Conservation (phyloP, 371 early-diverging fungal species). For the Mucor racemosus region DNA sequence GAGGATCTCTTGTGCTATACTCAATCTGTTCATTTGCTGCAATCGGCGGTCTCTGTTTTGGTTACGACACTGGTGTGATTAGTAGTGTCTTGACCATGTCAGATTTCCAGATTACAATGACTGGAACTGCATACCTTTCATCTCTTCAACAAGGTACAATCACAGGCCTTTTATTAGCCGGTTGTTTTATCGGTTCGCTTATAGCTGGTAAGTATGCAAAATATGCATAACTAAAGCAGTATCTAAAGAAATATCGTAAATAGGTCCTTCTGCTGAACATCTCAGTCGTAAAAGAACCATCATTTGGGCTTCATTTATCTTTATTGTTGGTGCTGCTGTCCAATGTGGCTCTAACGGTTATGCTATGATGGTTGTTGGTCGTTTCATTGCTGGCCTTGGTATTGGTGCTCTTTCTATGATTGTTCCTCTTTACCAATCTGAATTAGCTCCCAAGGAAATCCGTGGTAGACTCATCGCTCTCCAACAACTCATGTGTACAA, state of each 20-base stretch:
- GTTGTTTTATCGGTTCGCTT: constrained; percentile 57
- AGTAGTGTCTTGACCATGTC: constrained; percentile 53
- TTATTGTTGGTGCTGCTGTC: constrained; percentile 46
- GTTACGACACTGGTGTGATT: constrained; percentile 62
- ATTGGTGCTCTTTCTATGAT: constrained; percentile 77
- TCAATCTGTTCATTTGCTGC: constrained; percentile 45
- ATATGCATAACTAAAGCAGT: not conserved
- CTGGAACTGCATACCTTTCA: constrained; percentile 28
- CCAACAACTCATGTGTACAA: constrained; percentile 52
- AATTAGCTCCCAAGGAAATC: constrained; percentile 64
- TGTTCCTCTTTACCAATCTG: constrained; percentile 60
- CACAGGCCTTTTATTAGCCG: constrained; percentile 50
- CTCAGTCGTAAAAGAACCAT: constrained; percentile 49
- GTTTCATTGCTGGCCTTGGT: constrained; percentile 78
- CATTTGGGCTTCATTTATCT: constrained; percentile 38
- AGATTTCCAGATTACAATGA: constrained; percentile 39
- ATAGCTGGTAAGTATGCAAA: constrained; percentile 39
- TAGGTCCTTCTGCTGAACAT: constrained; percentile 41
- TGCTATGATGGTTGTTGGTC: constrained; percentile 66
- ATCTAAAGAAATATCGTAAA: not conserved
- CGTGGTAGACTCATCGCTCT: constrained; percentile 57
- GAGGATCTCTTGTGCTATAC: constrained; percentile 26
- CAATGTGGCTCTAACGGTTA: constrained; percentile 61
- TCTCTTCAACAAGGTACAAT: constrained; percentile 49
- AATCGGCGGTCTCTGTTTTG: constrained; percentile 58